Evolutionary conservation across 1,284 basidiomycete species (phyloP).

Genomic region (Thecaphora frezii): DNA sequence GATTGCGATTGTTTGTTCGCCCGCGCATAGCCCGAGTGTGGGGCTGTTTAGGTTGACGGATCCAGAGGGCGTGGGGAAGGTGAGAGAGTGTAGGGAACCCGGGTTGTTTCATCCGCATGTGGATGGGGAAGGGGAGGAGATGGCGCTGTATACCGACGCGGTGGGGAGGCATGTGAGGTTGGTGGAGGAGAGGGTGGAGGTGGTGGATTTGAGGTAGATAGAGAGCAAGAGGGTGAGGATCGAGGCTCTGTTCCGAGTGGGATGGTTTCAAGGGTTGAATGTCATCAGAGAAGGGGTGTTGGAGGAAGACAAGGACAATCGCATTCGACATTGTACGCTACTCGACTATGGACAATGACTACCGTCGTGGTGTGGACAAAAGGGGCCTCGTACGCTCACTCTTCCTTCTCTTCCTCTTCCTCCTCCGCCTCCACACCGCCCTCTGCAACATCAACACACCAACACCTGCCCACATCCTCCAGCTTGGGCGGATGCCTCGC

Average conservation of each 20-base stretch:
- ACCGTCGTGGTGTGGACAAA: too few relatives aligned
- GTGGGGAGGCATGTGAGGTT: slow-evolving; percentile 10
- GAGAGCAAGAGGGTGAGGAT: too few relatives aligned
- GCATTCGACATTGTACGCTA: too few relatives aligned
- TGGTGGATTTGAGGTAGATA: slow-evolving; percentile 1
- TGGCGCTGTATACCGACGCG: slow-evolving; percentile 30
- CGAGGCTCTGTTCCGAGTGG: too few relatives aligned
- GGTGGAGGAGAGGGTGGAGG: not conserved
- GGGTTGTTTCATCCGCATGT: slow-evolving; percentile 83
- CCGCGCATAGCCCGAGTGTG: slow-evolving; percentile 73
- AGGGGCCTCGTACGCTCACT: too few relatives aligned
- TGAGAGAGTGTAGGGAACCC: slow-evolving; percentile 66
- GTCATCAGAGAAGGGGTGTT: too few relatives aligned
- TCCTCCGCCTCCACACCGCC: not conserved
- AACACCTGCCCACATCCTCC: not conserved
- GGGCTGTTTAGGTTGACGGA: slow-evolving; percentile 84
- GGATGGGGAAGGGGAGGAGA: slow-evolving; percentile 60
- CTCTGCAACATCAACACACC: not conserved
- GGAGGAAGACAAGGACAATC: too few relatives aligned
- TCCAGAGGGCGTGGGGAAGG: slow-evolving; percentile 71
- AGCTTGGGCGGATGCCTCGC: not conserved
- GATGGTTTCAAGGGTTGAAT: too few relatives aligned
- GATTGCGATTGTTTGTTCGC: slow-evolving; percentile 86
- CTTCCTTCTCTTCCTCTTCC: not conserved
- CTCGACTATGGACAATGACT: too few relatives aligned